Evolutionary conservation across 225 moss, liverwort and hornwort species (phyloP), one percentile per base, ranked within the genome.

Genomic region (Asterella californica): DNA sequence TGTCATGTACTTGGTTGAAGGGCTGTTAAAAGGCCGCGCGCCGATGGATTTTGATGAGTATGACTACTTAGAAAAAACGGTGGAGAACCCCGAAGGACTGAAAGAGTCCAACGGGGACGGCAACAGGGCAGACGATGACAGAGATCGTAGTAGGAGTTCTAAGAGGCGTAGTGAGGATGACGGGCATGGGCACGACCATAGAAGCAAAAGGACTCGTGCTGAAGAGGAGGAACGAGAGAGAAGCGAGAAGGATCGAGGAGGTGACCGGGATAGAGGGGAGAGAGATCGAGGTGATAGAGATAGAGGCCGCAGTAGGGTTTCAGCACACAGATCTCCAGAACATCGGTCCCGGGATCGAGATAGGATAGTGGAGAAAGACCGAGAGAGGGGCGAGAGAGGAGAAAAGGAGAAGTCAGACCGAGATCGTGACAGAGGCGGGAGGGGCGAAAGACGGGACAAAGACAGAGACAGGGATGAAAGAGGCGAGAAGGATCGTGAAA

Each of bases 1-100:
- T n/a, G 6, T 45, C 38, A 34, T 42, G 70, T 46, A 45, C 10
- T 24, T 71, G 69, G 38, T 69, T 17, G 52, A 52, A 52, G 52
- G 52, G 55, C 73, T 75, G 45, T 70, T 33, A 45, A 74, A 73
- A 29, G 54, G 38, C 55, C 61, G 68, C 54, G 77, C 53, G 46
- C 55, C 24, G 63, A 99, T 95, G 99, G 99, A 99, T 72, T 99
- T 99, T 83, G 99, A 99, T 70, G 99, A 99, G 90, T 99, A 99
- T 71, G 99, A 99, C 70, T 99, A 99, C 83, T 70, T 99, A 70
- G 99, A 99, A 85, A 99, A 99, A 88, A 99, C 91, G 78, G 95
- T 94, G 57, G 99, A 95, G 75, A 90, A 88, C 68, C 91, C 84
- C 29, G 90, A 93, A 75, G 88, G 81, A 3, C 12, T 82, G 67